A percentile compares a stretch with the other conserved stretches of the same genome.
Conservation (phyloP, 345 rosid genomes). For the Populus nigra region DNA sequence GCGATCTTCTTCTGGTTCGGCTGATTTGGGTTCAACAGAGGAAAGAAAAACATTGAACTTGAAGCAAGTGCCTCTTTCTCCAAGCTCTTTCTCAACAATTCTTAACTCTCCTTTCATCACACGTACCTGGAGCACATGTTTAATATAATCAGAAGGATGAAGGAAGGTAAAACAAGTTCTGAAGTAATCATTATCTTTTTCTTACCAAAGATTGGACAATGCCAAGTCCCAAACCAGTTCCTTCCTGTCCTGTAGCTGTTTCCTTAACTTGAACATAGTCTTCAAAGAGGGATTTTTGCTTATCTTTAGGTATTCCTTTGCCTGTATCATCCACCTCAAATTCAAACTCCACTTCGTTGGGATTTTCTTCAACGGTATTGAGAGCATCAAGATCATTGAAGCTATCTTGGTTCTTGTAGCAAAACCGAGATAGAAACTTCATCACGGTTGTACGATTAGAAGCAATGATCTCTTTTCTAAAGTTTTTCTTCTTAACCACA, state of each 20-base stretch:
- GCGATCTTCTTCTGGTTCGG: constrained; percentile 11
- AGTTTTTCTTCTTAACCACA: constrained; percentile 20
- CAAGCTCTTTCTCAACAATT: constrained; percentile 36
- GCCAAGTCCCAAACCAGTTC: constrained; percentile 38
- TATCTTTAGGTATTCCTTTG: constrained; percentile 36
- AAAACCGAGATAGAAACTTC: constrained; percentile 24
- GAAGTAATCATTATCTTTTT: too few relatives aligned
- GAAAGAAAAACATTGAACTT: constrained; percentile 37
- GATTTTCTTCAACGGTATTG: constrained; percentile 23
- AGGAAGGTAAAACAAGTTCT: too few relatives aligned
- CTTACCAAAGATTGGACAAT: constrained; percentile 41
- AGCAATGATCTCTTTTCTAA: constrained; percentile 31
- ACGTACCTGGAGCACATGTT: constrained; percentile 15
- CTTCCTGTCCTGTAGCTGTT: constrained; percentile 33
- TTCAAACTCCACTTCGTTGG: constrained; percentile 23
- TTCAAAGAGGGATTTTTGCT: constrained; percentile 37
- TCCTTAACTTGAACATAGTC: constrained; percentile 42
- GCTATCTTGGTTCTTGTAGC: constrained; percentile 15
- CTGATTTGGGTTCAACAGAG: not conserved
- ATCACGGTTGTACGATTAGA: constrained; percentile 11
- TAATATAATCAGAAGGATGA: not conserved
- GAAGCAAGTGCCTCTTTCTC: constrained; percentile 40
- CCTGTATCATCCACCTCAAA: constrained; percentile 45
- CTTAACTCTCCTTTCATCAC: constrained; percentile 37
- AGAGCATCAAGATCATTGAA: constrained; percentile 23